Percentiles rank a stretch among this genome's conserved stretches.
Evolutionary conservation across 1,284 basidiomycete species (phyloP).

Genomic region (Peniophora sp.): DNA sequence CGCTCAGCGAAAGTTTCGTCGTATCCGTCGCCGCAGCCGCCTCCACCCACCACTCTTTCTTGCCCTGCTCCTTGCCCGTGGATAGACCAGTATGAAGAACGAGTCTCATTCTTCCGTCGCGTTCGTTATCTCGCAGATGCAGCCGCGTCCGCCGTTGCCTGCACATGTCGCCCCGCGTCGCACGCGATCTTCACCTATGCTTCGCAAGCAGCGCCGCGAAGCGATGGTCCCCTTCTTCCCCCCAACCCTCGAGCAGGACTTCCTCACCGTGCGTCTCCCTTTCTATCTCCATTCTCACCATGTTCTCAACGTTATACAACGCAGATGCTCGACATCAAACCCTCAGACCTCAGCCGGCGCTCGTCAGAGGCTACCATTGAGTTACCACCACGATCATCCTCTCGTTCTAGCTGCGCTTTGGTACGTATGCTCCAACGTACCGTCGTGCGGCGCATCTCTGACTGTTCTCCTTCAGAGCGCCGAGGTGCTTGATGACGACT

Average conservation of each 20-base stretch:
- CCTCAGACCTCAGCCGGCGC: conserved; percentile 1
- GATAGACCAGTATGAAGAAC: no score
- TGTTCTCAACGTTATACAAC: neutral
- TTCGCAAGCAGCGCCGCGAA: no score
- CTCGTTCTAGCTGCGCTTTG: conserved; percentile 13
- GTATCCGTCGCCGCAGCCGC: neutral
- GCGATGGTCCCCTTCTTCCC: conserved; percentile 8
- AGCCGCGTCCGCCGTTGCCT: neutral
- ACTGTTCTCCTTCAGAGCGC: conserved; percentile 4
- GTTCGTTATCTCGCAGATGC: neutral
- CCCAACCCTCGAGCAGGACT: conserved; percentile 10
- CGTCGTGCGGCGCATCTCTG: neutral
- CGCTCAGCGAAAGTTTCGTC: no score
- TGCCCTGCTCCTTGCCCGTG: neutral
- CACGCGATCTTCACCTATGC: neutral
- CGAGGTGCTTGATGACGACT: conserved; percentile 8
- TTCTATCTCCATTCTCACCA: neutral
- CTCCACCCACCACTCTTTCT: neutral
- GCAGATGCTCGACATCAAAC: neutral
- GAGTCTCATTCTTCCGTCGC: neutral
- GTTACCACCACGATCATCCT: conserved; percentile 6
- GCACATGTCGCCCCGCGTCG: neutral
- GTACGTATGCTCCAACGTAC: conserved; percentile 3
- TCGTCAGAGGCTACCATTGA: conserved; percentile 11
- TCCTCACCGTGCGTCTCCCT: conserved; percentile 8